phyloP scores from a whole-genome alignment of 108 stramenopile genomes.

The Conticribra guillardii region DNA sequence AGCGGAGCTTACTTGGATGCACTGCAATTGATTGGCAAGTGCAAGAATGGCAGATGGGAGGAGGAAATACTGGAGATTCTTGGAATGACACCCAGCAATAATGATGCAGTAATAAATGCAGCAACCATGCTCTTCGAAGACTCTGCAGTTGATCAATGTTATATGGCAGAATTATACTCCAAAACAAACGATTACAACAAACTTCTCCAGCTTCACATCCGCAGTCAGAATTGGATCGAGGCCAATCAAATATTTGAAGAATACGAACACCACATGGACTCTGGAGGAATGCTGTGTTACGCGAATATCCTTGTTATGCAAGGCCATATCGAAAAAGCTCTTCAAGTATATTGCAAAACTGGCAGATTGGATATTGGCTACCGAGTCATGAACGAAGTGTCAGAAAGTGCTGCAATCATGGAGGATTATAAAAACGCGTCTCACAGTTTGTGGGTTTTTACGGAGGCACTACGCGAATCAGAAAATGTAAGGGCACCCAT shows the following conservation, averaged over 20 bases:
- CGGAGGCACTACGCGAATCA: conserved; percentile 15
- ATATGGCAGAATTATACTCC: neutral
- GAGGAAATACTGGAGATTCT: conserved; percentile 3
- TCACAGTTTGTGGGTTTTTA: conserved; percentile 59
- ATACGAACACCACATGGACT: neutral
- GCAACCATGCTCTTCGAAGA: neutral
- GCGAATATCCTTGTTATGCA: conserved; percentile 67
- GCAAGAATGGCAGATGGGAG: conserved; percentile 1
- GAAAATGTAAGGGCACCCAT: conserved; percentile 1
- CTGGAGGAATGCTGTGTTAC: conserved; percentile 38
- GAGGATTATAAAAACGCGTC: conserved; percentile 60
- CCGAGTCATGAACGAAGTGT: conserved; percentile 54
- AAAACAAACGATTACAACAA: neutral
- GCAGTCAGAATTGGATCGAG: neutral
- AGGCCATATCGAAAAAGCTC: conserved; percentile 63
- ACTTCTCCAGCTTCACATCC: conserved; percentile 2
- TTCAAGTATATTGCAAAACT: conserved; percentile 56
- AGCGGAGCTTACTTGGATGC: neutral
- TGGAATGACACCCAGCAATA: neutral
- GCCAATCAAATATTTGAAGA: neutral
- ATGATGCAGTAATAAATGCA: neutral
- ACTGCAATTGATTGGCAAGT: neutral
- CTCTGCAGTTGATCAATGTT: neutral
- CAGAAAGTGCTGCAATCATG: conserved; percentile 53
- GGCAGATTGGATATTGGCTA: conserved; percentile 51